phyloP scores from a whole-genome alignment of 2,329 filamentous ascomycete genomes.

The Coniella lustricola region DNA sequence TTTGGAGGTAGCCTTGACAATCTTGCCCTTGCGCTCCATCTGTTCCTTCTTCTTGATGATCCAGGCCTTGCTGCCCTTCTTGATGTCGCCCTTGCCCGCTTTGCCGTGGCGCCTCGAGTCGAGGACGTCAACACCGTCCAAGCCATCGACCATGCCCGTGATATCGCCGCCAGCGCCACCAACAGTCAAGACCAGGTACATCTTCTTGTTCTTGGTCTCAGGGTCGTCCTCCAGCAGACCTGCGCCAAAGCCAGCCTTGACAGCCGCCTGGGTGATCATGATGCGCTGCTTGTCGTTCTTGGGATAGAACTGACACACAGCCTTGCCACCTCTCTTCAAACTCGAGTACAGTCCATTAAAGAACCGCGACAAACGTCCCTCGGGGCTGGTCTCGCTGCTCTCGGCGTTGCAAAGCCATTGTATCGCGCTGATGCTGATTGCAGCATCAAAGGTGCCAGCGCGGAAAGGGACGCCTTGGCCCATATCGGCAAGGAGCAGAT shows the following conservation, averaged over 20 bases:
- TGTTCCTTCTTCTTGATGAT: conserved; percentile 84
- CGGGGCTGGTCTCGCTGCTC: conserved; percentile 72
- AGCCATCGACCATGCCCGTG: conserved; percentile 78
- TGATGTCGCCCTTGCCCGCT: conserved; percentile 45
- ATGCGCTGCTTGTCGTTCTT: conserved; percentile 86
- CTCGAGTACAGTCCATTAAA: conserved; percentile 89
- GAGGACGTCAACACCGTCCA: conserved; percentile 80
- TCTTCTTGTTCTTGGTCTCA: conserved; percentile 91
- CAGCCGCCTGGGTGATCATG: conserved; percentile 87
- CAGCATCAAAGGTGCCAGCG: conserved; percentile 86
- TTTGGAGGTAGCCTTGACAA: conserved; percentile 86
- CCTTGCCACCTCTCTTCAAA: conserved; percentile 74
- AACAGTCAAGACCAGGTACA: conserved; percentile 92
- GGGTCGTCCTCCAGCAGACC: conserved; percentile 93
- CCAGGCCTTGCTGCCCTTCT: conserved; percentile 81
- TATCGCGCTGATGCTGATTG: conserved; percentile 90
- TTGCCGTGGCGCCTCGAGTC: conserved; percentile 55
- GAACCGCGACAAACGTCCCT: conserved; percentile 72
- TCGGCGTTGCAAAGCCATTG: conserved; percentile 99
- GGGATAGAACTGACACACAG: conserved; percentile 96
- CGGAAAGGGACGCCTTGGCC: conserved; percentile 94
- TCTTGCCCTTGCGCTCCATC: conserved; percentile 89
- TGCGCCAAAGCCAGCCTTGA: conserved; percentile 91
- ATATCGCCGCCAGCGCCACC: conserved; percentile 73
- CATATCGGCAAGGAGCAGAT: conserved; percentile 89